Evolutionary conservation across 176 grass and related monocot species (phyloP).

Genomic region (Neostapfia colusana): DNA sequence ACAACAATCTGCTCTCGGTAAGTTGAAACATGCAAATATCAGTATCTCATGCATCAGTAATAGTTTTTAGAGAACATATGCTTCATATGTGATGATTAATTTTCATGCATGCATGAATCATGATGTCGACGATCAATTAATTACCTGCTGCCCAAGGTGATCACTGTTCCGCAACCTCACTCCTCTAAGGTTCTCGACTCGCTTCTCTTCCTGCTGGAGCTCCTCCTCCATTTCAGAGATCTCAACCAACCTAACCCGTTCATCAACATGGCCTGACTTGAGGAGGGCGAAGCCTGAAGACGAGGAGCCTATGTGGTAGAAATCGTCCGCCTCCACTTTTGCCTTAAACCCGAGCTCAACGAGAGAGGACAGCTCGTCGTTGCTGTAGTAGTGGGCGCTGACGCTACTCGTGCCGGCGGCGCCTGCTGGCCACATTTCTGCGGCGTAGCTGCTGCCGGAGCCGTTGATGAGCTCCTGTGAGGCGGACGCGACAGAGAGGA

Average conservation of each 20-base stretch:
- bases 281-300: constrained; percentile 27
- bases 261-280: constrained; percentile 33
- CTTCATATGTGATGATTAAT: neutral
- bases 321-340: constrained; percentile 35
- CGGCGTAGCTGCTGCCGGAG: constrained; percentile 47
- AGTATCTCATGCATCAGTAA: neutral
- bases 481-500: constrained; percentile 71
- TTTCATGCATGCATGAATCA: neutral
- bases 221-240: constrained; percentile 69
- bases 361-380: constrained; percentile 51
- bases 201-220: constrained; percentile 64
- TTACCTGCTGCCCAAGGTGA: constrained; percentile 81
- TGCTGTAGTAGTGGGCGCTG: constrained; percentile 47
- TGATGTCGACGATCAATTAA: neutral
- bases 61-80: neutral
- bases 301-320: constrained; percentile 40
- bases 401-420: constrained; percentile 39
- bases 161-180: constrained; percentile 68
- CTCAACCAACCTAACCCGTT: constrained; percentile 47
- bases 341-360: constrained; percentile 44
- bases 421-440: constrained; percentile 67
- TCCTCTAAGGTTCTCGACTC: constrained; percentile 72
- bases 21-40: neutral
- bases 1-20: constrained; percentile 56
- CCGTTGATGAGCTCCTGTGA: constrained; percentile 72